Evolutionary conservation across 805 yeast species (phyloP).

Genomic region (Blastobotrys peoriensis): DNA sequence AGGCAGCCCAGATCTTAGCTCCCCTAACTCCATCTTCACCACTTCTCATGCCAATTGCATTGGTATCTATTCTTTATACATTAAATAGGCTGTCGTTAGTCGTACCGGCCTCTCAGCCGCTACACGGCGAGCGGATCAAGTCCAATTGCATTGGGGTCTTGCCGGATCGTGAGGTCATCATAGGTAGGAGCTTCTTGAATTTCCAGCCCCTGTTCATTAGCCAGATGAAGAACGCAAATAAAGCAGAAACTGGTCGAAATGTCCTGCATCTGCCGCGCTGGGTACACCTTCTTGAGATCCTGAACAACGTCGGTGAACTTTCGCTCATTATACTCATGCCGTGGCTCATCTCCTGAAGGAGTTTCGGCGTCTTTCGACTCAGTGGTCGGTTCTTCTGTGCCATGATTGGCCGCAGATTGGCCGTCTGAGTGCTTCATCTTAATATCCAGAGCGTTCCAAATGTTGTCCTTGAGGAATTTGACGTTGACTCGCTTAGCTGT

Average conservation of each 20-base stretch:
- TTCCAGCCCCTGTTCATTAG: constrained; percentile 73
- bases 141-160: constrained; percentile 15
- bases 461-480: constrained; percentile 59
- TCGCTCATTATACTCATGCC: constrained; percentile 5
- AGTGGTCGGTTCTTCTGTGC: background rate
- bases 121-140: background rate
- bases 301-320: constrained; percentile 44
- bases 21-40: too few relatives aligned
- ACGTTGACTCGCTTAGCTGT: constrained; percentile 79
- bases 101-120: too few relatives aligned
- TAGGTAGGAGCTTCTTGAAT: constrained; percentile 43
- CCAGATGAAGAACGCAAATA: constrained; percentile 75
- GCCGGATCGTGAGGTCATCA: constrained; percentile 25
- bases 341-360: too few relatives aligned
- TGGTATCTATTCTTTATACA: too few relatives aligned
- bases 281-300: constrained; percentile 47
- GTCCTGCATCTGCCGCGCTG: constrained; percentile 52
- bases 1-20: too few relatives aligned
- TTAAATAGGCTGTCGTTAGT: too few relatives aligned
- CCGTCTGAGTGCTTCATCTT: constrained; percentile 4
- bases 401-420: background rate
- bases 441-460: constrained; percentile 50
- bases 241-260: constrained; percentile 81
- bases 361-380: background rate
- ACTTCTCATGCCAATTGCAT: too few relatives aligned